Evolutionary conservation across 2,329 filamentous ascomycete species (phyloP).

Genomic region (Colletotrichum truncatum): DNA sequence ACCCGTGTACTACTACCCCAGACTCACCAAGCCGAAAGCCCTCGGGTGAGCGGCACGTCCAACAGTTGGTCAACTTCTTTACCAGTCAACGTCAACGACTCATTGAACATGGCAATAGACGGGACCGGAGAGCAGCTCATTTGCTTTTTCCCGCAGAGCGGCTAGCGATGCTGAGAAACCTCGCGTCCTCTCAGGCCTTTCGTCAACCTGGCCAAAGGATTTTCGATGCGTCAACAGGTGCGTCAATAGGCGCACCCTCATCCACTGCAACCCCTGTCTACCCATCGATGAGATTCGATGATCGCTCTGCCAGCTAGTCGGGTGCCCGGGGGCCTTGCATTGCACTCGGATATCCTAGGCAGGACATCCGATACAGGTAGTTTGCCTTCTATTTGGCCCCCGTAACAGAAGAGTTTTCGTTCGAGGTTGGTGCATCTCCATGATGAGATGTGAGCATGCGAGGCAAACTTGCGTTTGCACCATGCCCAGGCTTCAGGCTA

Average conservation of each 20-base stretch:
- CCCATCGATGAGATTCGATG: slow-evolving; percentile 17
- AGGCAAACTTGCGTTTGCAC: no score
- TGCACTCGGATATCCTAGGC: neutral
- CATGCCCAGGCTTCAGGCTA: no score
- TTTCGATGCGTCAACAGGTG: slow-evolving; percentile 20
- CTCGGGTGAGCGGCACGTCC: neutral
- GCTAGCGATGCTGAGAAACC: neutral
- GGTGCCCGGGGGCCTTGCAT: neutral
- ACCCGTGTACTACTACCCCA: no score
- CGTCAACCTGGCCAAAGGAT: slow-evolving; percentile 19
- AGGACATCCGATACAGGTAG: neutral
- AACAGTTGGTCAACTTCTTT: neutral
- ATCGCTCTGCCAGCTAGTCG: neutral
- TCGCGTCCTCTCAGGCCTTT: slow-evolving; percentile 11
- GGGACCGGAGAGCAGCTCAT: neutral
- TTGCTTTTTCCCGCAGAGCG: neutral
- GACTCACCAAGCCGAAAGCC: neutral
- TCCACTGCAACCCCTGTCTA: slow-evolving; percentile 6
- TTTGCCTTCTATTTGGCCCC: no score
- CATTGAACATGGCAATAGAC: neutral
- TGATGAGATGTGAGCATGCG: no score
- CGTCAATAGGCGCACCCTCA: slow-evolving; percentile 3
- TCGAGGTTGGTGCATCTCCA: no score
- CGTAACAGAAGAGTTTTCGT: no score
- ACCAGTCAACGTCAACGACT: neutral